These are phyloP conservation scores for Agaricus blazei DNA, from an alignment of 768 basidiomycete species.

Conservation along the genomic window DNA sequence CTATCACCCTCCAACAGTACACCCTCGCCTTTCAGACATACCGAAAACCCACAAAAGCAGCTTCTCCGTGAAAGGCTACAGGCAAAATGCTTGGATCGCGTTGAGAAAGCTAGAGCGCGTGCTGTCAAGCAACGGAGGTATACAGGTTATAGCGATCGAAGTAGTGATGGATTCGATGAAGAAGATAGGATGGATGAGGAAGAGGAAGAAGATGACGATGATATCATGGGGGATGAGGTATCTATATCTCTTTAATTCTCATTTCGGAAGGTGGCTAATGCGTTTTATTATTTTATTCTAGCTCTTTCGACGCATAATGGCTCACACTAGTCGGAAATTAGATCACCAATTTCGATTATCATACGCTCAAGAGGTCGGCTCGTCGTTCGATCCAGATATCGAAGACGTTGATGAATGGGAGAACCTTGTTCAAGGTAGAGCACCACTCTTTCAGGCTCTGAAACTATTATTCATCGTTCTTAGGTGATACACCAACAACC, in stretches of 20 bases:
- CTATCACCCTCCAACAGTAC: not conserved
- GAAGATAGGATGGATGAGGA: conserved; percentile 31
- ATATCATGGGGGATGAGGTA: conserved; percentile 61
- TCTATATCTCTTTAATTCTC: conserved; percentile 11
- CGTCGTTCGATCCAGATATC: conserved; percentile 70
- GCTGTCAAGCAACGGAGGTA: conserved; percentile 36
- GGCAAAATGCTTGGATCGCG: conserved; percentile 58
- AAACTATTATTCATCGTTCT: not conserved
- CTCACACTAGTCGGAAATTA: conserved; percentile 43
- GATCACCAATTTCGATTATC: conserved; percentile 56
- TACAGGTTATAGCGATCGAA: conserved; percentile 27
- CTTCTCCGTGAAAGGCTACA: conserved; percentile 59
- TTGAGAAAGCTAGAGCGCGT: conserved; percentile 47
- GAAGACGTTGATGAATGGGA: conserved; percentile 65
- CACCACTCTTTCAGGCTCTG: not conserved
- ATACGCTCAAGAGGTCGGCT: conserved; percentile 65
- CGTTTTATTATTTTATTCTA: conserved; percentile 20
- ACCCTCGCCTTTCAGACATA: conserved; percentile 8
- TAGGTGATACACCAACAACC: too few relatives aligned
- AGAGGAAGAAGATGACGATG: conserved; percentile 54
- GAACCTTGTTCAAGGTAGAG: conserved; percentile 39
- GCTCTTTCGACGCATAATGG: conserved; percentile 66
- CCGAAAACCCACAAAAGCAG: conserved; percentile 44
- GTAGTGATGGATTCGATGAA: conserved; percentile 48
- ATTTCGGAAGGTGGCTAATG: not conserved